phyloP scores from a whole-genome alignment of 73 alveolate species.

The Paraurostyla sp. region DNA sequence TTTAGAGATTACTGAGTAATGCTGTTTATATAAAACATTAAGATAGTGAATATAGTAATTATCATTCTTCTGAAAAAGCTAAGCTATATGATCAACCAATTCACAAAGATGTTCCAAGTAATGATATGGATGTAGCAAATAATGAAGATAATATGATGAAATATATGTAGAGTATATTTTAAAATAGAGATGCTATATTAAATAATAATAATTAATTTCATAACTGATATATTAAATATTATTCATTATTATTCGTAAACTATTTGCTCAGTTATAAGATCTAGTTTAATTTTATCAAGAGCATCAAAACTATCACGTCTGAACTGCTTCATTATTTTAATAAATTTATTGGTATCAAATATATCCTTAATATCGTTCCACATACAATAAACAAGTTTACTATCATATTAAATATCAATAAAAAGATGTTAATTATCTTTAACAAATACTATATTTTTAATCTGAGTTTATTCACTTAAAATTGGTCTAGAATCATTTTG shows the following conservation, averaged over 20 bases:
- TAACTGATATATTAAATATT: not conserved
- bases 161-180: not conserved
- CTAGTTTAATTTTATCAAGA: constrained; percentile 26
- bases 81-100: not conserved
- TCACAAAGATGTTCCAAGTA: not conserved
- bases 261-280: not conserved
- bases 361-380: constrained; percentile 10
- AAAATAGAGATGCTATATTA: constrained; percentile 2
- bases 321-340: not conserved
- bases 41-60: not conserved
- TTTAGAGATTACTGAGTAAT: not conserved
- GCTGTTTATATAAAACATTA: constrained; percentile 14
- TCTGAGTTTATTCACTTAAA: not conserved
- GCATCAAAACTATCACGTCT: constrained; percentile 2
- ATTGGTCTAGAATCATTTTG: constrained; percentile 6
- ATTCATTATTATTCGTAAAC: not conserved
- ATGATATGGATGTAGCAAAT: not conserved
- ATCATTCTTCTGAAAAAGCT: not conserved
- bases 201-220: not conserved
- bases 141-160: not conserved
- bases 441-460: constrained; percentile 8
- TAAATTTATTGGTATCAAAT: not conserved
- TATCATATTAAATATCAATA: constrained; percentile 21
- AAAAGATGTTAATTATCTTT: not conserved
- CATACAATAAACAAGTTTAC: not conserved